A percentile compares a stretch with the other conserved stretches of the same genome.
phyloP scores from a whole-genome alignment of 2,329 filamentous ascomycete species.

The Fusarium marasasianum region DNA sequence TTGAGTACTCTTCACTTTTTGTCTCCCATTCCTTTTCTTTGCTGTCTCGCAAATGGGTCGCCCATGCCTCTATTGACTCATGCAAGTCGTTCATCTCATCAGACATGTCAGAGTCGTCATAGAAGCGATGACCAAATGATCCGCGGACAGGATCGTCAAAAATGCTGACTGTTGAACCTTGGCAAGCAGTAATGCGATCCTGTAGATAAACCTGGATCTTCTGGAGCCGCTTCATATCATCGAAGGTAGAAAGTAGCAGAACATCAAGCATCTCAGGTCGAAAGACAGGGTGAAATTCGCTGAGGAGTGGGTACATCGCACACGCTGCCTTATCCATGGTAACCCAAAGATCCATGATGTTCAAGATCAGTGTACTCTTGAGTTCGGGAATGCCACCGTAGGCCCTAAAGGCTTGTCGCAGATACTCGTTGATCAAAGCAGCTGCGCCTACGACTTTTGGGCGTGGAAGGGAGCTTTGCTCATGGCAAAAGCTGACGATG shows the following conservation, averaged over 20 bases:
- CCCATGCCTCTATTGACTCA: slow-evolving; percentile 36
- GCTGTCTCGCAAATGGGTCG: slow-evolving; percentile 12
- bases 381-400: slow-evolving; percentile 32
- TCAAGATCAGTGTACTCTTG: slow-evolving; percentile 34
- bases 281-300: slow-evolving; percentile 35
- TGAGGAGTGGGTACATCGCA: slow-evolving; percentile 29
- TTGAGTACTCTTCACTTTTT: slow-evolving; percentile 45
- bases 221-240: slow-evolving; percentile 33
- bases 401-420: neutral
- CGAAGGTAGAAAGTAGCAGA: slow-evolving; percentile 21
- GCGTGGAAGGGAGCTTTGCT: neutral
- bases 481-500: slow-evolving; percentile 7
- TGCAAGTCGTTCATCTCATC: slow-evolving; percentile 26
- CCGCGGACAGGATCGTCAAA: slow-evolving; percentile 39
- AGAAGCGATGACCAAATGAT: slow-evolving; percentile 43
- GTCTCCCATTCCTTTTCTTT: slow-evolving; percentile 49
- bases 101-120: slow-evolving; percentile 34
- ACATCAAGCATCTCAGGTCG: slow-evolving; percentile 38
- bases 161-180: slow-evolving; percentile 22
- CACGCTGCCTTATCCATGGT: slow-evolving; percentile 34
- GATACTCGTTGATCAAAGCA: slow-evolving; percentile 12
- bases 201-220: slow-evolving; percentile 34
- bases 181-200: slow-evolving; percentile 25
- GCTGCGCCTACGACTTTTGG: slow-evolving; percentile 2
- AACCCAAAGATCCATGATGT: slow-evolving; percentile 39